These are phyloP conservation scores for Penicillium digitatum DNA, from an alignment of 2,329 filamentous ascomycete species.

Conservation along the genomic window DNA sequence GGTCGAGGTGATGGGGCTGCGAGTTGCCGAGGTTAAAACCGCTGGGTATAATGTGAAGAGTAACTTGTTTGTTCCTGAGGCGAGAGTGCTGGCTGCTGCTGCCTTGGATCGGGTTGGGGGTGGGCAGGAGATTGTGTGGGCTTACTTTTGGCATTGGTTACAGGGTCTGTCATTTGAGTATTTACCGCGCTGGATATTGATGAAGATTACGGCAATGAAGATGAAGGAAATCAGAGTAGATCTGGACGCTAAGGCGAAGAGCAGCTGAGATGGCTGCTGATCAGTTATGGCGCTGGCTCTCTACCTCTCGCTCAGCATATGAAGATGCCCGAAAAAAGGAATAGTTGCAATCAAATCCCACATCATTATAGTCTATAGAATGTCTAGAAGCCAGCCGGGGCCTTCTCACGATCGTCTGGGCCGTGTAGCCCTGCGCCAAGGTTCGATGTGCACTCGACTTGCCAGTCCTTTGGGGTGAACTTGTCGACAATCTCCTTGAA, in stretches of 20 bases:
- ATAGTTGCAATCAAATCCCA: background rate
- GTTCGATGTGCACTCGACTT: conserved; percentile 56
- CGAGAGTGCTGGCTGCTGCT: conserved; percentile 29
- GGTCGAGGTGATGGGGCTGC: conserved; percentile 41
- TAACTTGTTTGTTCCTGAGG: conserved; percentile 29
- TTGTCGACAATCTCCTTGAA: conserved; percentile 93
- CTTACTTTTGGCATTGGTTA: conserved; percentile 35
- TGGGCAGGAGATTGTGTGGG: conserved; percentile 27
- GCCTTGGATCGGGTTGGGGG: conserved; percentile 37
- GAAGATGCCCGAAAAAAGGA: background rate
- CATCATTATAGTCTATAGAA: conserved; percentile 5
- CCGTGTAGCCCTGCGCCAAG: conserved; percentile 54
- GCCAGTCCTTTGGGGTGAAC: conserved; percentile 80
- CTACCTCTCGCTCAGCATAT: background rate
- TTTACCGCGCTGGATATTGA: conserved; percentile 16
- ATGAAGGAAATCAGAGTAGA: conserved; percentile 12
- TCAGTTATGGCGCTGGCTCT: background rate
- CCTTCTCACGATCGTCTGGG: conserved; percentile 36
- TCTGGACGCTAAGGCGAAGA: conserved; percentile 9
- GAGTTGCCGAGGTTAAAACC: conserved; percentile 33
- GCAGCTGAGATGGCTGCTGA: background rate
- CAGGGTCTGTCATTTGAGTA: conserved; percentile 20
- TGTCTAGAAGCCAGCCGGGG: conserved; percentile 38
- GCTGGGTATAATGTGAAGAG: conserved; percentile 22
- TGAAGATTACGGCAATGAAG: conserved; percentile 10